These are phyloP conservation scores for Boletus insuetus DNA, from an alignment of 768 basidiomycete species.

Conservation along the genomic window DNA sequence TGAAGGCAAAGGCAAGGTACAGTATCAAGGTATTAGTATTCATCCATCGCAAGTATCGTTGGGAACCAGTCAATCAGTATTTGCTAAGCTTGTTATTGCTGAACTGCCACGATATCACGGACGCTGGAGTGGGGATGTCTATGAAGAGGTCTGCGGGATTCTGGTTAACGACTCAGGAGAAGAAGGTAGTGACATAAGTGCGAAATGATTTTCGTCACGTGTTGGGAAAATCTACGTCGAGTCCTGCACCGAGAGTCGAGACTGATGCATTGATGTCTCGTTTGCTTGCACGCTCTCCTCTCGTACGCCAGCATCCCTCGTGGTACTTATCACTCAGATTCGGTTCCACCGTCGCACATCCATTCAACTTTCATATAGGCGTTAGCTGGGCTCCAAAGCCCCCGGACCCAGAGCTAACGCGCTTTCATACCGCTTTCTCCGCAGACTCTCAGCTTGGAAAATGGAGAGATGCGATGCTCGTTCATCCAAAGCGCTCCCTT, in stretches of 20 bases:
- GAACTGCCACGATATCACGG: too few species aligned
- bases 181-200: too few species aligned
- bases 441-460: constrained; percentile 53
- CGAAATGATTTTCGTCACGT: constrained; percentile 19
- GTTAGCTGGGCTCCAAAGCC: constrained; percentile 80
- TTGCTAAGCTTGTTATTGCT: too few species aligned
- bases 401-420: constrained; percentile 35
- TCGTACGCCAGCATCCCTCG: not conserved
- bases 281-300: constrained; percentile 2
- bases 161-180: too few species aligned
- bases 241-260: too few species aligned
- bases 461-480: constrained; percentile 69
- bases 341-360: constrained; percentile 34
- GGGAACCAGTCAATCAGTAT: too few species aligned
- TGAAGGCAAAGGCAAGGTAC: too few species aligned
- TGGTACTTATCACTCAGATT: constrained; percentile 11
- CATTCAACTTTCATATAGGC: constrained; percentile 75
- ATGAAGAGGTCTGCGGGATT: too few species aligned
- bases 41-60: too few species aligned
- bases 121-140: too few species aligned
- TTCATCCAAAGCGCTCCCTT: constrained; percentile 38
- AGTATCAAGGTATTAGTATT: too few species aligned
- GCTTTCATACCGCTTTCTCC: constrained; percentile 49
- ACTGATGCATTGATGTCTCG: constrained; percentile 10
- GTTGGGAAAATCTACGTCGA: not conserved